Evolutionary conservation across 768 basidiomycete genomes (phyloP), one percentile per base, ranked within the genome.

Genomic region (Rhizopogon sp.): DNA sequence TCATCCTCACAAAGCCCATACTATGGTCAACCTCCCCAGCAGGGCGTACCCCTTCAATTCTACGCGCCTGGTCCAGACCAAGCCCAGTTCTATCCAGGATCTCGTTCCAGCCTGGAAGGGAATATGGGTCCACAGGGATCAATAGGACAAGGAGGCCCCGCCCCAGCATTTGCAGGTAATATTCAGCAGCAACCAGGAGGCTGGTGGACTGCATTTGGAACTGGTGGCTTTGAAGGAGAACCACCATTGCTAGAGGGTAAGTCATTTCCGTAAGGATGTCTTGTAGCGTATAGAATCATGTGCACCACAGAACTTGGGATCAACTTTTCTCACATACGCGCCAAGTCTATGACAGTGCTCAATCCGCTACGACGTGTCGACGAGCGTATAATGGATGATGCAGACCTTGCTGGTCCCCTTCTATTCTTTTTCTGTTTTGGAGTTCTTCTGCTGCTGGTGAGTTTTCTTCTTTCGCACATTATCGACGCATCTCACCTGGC

Each of bases 131-230:
- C 72, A 13, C 85, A 87, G 57, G 79, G 80, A 31, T 67, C 77
- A 37, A 80, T 85, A 43, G 62, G 76, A 9, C 73, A 75, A 25
- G 76, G 73, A 2, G 73, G 72, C 6, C 75, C 74, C 43, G 68
- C 74, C 7, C 75, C 79, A 44, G 68, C 74, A 0, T 91, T 83
- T 62, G 82, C 82, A 4, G 89, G 92, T 31, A 85, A 79, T 65
- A 92, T 94, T 41, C 86, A 90, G 63, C 54, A 53, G 39, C 68
- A 79, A 3, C 73, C 76, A 20, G 89, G 88, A 2, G 81, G 83
- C 16, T 98, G 94, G 94, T 94, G 93, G 90, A 90, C 90, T 25
- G 94, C 94, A 35, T 96, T 98, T 74, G 93, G 94, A 33, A 93
- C 93, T 2, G 93, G 93, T 50, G 94, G 93, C 11, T 85, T 96